Conservation (phyloP, 257 asterid species). For the Nyctanthes arbortristis region DNA sequence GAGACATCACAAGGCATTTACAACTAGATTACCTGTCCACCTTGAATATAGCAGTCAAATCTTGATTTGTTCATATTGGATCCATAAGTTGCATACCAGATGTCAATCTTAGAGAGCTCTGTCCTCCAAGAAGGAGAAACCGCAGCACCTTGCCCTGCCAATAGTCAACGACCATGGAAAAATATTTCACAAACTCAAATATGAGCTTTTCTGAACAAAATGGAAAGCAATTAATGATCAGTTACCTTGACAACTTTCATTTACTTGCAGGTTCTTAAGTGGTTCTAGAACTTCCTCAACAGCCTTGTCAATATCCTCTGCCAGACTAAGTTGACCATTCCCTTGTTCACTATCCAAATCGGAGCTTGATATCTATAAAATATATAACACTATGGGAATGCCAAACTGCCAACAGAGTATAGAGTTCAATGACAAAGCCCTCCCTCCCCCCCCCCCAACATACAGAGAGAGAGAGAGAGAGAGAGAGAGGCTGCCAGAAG, state of each 20-base stretch:
- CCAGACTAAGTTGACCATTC: slow-evolving; percentile 13
- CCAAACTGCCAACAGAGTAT: slow-evolving; percentile 15
- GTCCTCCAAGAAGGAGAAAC: slow-evolving; percentile 62
- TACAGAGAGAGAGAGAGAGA: neutral
- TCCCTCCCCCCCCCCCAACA: no score
- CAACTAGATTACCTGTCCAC: slow-evolving; percentile 72
- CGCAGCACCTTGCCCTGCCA: slow-evolving; percentile 39
- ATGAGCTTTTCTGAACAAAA: neutral
- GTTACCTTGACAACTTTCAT: slow-evolving; percentile 45
- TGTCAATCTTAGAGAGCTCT: slow-evolving; percentile 57
- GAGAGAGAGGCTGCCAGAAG: neutral
- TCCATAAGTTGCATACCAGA: slow-evolving; percentile 92
- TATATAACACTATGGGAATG: slow-evolving; percentile 11
- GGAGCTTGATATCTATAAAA: slow-evolving; percentile 55
- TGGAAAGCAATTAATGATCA: slow-evolving; percentile 2
- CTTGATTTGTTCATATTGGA: slow-evolving; percentile 76
- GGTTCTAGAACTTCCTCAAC: slow-evolving; percentile 60
- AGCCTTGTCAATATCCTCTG: slow-evolving; percentile 39
- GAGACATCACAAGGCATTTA: slow-evolving; percentile 7
- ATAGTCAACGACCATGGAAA: slow-evolving; percentile 23
- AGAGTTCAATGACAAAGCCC: neutral
- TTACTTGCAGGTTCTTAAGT: slow-evolving; percentile 57
- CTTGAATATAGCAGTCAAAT: slow-evolving; percentile 79
- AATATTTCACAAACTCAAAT: neutral
- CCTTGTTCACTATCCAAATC: slow-evolving; percentile 68